Evolutionary conservation across 345 rosid species (phyloP).

Genomic region (Limnanthes douglasii): DNA sequence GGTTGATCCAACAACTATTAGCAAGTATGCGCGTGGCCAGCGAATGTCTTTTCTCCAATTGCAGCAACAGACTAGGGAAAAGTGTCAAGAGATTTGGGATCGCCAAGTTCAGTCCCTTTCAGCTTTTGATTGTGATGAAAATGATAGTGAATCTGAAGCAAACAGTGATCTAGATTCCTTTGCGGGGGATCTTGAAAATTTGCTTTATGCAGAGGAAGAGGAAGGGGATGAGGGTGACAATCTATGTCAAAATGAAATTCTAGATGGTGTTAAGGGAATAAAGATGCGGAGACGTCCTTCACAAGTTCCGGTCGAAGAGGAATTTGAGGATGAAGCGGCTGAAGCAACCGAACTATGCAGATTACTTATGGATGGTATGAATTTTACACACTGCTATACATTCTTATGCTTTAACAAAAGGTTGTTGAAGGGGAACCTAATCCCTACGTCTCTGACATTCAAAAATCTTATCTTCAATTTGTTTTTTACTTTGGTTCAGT

Average conservation of each 20-base stretch:
- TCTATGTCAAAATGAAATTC: slow-evolving; percentile 46
- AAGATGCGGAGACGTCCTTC: slow-evolving; percentile 84
- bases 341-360: slow-evolving; percentile 85
- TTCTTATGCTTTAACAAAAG: not conserved
- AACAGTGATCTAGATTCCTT: slow-evolving; percentile 97
- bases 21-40: slow-evolving; percentile 98
- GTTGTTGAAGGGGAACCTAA: not conserved
- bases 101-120: slow-evolving; percentile 80
- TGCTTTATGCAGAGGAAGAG: slow-evolving; percentile 98
- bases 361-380: slow-evolving; percentile 90
- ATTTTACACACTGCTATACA: slow-evolving; percentile 1
- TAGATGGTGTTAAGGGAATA: slow-evolving; percentile 75
- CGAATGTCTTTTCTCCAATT: slow-evolving; percentile 96
- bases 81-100: slow-evolving; percentile 99
- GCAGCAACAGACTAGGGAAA: slow-evolving; percentile 98
- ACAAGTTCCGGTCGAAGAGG: slow-evolving; percentile 77
- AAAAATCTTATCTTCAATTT: no score
- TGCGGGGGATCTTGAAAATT: slow-evolving; percentile 93
- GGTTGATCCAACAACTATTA: slow-evolving; percentile 89
- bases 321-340: slow-evolving; percentile 89
- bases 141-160: slow-evolving; percentile 84
- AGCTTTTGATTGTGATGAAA: slow-evolving; percentile 70
- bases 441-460: not conserved
- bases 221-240: slow-evolving; percentile 54
- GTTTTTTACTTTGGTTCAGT: no score